Evolutionary conservation across 106 monocot genomes (phyloP).

Genomic region (Dactylorhiza incarnata): DNA sequence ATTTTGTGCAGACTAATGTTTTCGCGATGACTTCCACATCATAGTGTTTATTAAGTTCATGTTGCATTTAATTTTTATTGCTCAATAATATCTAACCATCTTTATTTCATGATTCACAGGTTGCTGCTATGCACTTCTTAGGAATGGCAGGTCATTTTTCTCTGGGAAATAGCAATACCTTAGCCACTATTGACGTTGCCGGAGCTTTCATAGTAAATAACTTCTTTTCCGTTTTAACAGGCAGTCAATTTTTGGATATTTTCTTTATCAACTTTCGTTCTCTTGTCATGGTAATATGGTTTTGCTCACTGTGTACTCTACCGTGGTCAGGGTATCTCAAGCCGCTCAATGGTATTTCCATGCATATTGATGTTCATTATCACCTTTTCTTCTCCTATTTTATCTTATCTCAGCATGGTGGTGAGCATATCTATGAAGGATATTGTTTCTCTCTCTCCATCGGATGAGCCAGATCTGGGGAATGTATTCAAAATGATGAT

Average conservation of each 20-base stretch:
- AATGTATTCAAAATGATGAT: conserved; percentile 33
- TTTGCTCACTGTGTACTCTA: neutral
- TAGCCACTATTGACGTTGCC: conserved; percentile 95
- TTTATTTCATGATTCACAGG: conserved; percentile 27
- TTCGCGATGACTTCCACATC: neutral
- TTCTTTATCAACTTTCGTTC: neutral
- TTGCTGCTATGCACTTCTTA: conserved; percentile 71
- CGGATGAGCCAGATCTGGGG: conserved; percentile 18
- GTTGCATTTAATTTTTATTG: neutral
- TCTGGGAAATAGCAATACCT: conserved; percentile 86
- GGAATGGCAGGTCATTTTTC: conserved; percentile 93
- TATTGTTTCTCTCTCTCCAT: conserved; percentile 8
- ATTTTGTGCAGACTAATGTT: neutral
- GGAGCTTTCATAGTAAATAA: conserved; percentile 82
- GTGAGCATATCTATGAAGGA: conserved; percentile 37
- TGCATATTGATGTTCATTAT: conserved; percentile 85
- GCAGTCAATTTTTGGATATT: neutral
- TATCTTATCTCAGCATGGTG: conserved; percentile 53
- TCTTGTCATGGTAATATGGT: neutral
- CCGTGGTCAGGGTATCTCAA: conserved; percentile 71
- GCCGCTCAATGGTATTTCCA: conserved; percentile 64
- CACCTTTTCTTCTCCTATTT: conserved; percentile 68
- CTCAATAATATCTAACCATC: neutral
- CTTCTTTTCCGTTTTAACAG: neutral
- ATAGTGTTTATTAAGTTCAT: neutral